Conservation (phyloP, 139 green algal species). For the Auxenochlorella pyrenoidosa region DNA sequence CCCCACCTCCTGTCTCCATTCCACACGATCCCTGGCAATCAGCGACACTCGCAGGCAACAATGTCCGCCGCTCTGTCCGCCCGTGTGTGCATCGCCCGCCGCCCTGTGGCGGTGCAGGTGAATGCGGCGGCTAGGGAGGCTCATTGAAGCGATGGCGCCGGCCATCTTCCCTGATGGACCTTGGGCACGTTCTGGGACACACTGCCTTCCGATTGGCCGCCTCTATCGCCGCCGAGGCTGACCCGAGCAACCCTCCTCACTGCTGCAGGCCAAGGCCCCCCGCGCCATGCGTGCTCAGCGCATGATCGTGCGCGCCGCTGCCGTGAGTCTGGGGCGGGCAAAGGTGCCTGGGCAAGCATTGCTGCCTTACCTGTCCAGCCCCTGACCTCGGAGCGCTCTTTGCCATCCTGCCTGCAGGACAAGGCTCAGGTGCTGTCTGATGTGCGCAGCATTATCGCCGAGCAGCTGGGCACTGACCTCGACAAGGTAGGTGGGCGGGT, state of each 20-base stretch:
- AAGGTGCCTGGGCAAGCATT: no score
- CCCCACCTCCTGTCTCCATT: no score
- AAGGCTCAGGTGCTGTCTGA: slow-evolving; percentile 87
- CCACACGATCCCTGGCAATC: no score
- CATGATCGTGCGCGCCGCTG: slow-evolving; percentile 30
- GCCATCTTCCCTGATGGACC: background rate
- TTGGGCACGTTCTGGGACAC: background rate
- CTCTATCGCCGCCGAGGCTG: background rate
- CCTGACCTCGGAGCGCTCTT: background rate
- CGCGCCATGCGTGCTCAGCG: slow-evolving; percentile 47
- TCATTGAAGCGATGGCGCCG: background rate
- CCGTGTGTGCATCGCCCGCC: background rate
- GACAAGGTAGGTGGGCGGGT: slow-evolving; percentile 63
- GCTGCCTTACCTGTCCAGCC: background rate
- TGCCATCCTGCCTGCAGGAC: slow-evolving; percentile 54
- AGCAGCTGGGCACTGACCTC: slow-evolving; percentile 94
- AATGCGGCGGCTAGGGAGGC: background rate
- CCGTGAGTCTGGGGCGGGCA: slow-evolving; percentile 17
- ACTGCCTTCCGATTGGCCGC: background rate
- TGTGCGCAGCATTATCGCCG: slow-evolving; percentile 91
- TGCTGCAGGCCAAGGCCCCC: slow-evolving; percentile 45
- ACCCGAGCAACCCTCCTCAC: background rate
- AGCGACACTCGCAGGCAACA: background rate
- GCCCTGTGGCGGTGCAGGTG: background rate
- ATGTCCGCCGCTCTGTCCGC: slow-evolving; percentile 6